phyloP scores from a whole-genome alignment of 768 basidiomycete species.

The Paxillus rubicundulus region DNA sequence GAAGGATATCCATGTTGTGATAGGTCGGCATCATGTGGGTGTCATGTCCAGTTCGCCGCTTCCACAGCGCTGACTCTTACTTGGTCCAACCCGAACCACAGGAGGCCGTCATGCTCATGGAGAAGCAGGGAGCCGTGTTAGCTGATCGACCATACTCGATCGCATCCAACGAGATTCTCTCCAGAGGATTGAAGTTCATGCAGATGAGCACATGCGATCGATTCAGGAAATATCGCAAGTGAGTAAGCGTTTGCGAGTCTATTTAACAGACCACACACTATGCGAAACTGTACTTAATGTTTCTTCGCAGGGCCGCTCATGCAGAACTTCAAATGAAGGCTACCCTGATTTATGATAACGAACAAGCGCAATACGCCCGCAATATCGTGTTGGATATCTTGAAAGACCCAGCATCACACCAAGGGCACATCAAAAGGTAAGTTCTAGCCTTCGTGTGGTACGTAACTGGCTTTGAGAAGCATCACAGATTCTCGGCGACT shows the following conservation, averaged over 20 bases:
- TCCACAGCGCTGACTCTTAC: not conserved
- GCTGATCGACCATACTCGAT: constrained; percentile 49
- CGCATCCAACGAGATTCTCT: constrained; percentile 50
- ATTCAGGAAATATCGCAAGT: constrained; percentile 56
- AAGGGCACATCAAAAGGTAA: constrained; percentile 26
- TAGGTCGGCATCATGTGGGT: constrained; percentile 7
- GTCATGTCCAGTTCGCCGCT: not conserved
- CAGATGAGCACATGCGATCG: constrained; percentile 48
- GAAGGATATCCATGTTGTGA: constrained; percentile 1
- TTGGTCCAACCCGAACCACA: not conserved
- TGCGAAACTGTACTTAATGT: not conserved
- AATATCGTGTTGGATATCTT: constrained; percentile 11
- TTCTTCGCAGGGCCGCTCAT: constrained; percentile 43
- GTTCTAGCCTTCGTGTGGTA: constrained; percentile 8
- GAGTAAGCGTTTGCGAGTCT: not conserved
- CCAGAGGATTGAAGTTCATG: constrained; percentile 52
- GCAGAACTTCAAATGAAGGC: constrained; percentile 48
- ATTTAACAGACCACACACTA: not conserved
- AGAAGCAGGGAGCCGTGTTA: constrained; percentile 46
- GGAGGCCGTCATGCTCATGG: constrained; percentile 47
- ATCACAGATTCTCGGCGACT: constrained; percentile 4
- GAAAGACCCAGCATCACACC: not conserved
- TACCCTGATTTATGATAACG: constrained; percentile 41
- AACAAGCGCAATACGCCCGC: constrained; percentile 35
- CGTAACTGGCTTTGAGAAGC: too few species aligned